Percentiles rank a stretch among this genome's conserved stretches.
Evolutionary conservation across 2,329 filamentous ascomycete genomes (phyloP).

Genomic region (Exophiala mesophila): DNA sequence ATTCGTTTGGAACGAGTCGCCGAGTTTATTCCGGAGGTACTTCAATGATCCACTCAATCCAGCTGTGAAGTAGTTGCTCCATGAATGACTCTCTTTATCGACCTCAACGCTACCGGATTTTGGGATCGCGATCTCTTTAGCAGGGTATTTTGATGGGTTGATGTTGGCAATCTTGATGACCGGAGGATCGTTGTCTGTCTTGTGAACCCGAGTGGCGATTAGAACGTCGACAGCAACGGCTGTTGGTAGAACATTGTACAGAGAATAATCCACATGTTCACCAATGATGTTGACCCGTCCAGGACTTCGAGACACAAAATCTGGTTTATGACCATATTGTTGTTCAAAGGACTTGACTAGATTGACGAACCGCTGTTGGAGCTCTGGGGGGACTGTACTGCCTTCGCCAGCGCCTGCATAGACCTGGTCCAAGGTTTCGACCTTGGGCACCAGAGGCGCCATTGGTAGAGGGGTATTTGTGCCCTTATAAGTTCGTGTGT

Average conservation of each 20-base stretch:
- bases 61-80: slow-evolving; percentile 98
- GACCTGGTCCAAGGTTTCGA: slow-evolving; percentile 25
- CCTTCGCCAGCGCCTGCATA: slow-evolving; percentile 44
- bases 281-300: slow-evolving; percentile 97
- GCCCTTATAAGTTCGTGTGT: too few species aligned
- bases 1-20: slow-evolving; percentile 58
- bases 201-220: slow-evolving; percentile 64
- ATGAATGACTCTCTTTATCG: slow-evolving; percentile 79
- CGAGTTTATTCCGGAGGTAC: slow-evolving; percentile 64
- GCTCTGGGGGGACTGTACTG: slow-evolving; percentile 66
- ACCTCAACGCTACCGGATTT: slow-evolving; percentile 64
- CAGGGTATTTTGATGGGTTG: slow-evolving; percentile 67
- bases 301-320: slow-evolving; percentile 84
- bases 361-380: slow-evolving; percentile 69
- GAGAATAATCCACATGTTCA: slow-evolving; percentile 97
- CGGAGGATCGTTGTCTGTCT: slow-evolving; percentile 45
- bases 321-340: slow-evolving; percentile 63
- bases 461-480: slow-evolving; percentile 6
- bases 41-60: slow-evolving; percentile 77
- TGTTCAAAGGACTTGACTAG: slow-evolving; percentile 67
- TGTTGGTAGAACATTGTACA: slow-evolving; percentile 94
- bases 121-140: slow-evolving; percentile 69
- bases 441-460: slow-evolving; percentile 20
- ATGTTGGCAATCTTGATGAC: slow-evolving; percentile 75
- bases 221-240: slow-evolving; percentile 88